phyloP scores from a whole-genome alignment of 768 basidiomycete genomes.

The Fomitopsis serialis region DNA sequence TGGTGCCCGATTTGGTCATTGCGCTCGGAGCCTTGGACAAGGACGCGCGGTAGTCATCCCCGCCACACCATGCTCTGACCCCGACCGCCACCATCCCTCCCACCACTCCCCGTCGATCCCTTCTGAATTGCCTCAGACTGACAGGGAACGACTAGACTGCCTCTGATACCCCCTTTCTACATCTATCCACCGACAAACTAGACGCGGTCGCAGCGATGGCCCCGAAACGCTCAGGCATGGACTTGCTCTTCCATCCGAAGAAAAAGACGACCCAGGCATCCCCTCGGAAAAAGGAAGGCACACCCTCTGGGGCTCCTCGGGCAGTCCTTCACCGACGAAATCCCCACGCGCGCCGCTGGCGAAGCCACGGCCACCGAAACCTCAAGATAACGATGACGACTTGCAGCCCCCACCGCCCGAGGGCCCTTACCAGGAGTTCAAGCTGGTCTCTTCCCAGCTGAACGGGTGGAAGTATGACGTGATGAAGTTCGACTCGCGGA shows the following conservation, averaged over 20 bases:
- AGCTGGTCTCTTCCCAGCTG: slow-evolving; percentile 71
- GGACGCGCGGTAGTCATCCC: neutral
- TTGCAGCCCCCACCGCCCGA: slow-evolving; percentile 49
- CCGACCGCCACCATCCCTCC: slow-evolving; percentile 1
- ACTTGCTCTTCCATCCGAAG: slow-evolving; percentile 59
- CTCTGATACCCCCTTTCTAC: neutral
- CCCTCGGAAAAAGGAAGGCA: slow-evolving; percentile 7
- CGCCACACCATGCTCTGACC: slow-evolving; percentile 1
- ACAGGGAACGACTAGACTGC: neutral
- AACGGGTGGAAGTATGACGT: slow-evolving; percentile 91
- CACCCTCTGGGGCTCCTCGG: slow-evolving; percentile 1
- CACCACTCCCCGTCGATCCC: neutral
- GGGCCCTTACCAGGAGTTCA: slow-evolving; percentile 69
- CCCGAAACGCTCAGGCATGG: neutral
- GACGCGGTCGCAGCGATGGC: slow-evolving; percentile 2
- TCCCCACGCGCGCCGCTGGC: neutral
- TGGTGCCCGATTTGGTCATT: neutral
- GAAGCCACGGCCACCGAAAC: slow-evolving; percentile 1
- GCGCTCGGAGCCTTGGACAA: neutral
- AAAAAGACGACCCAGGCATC: slow-evolving; percentile 41
- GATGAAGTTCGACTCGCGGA: slow-evolving; percentile 84
- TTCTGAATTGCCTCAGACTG: neutral
- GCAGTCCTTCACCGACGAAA: neutral
- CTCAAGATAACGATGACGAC: slow-evolving; percentile 39
- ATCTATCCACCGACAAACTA: neutral